Percentiles rank a stretch among this genome's conserved stretches.
These are phyloP conservation scores for Sphagnum tenellum DNA, from an alignment of 225 moss, liverwort and hornwort genomes.

Conservation along the genomic window DNA sequence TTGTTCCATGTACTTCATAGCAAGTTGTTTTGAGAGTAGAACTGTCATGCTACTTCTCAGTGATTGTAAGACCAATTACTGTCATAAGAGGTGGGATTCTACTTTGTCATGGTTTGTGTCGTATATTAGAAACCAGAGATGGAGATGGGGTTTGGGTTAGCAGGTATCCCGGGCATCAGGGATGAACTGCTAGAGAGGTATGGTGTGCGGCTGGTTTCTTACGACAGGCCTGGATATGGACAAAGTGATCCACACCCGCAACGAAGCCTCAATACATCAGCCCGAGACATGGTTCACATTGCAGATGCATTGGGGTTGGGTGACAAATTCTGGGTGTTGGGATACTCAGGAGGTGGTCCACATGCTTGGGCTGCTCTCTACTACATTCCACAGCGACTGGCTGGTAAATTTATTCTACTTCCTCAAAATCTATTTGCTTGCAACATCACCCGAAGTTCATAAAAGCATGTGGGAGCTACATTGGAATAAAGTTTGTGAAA, in stretches of 20 bases:
- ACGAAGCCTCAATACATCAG: conserved; percentile 60
- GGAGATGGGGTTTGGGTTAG: neutral
- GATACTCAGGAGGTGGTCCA: conserved; percentile 59
- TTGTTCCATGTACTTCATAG: neutral
- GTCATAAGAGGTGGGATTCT: no score
- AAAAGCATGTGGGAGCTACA: no score
- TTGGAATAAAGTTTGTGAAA: no score
- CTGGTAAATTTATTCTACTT: conserved; percentile 26
- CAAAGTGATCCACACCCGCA: conserved; percentile 75
- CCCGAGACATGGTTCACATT: conserved; percentile 74
- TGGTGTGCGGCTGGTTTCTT: conserved; percentile 63
- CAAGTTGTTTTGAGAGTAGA: no score
- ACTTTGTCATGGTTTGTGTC: neutral
- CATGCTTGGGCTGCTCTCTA: conserved; percentile 91
- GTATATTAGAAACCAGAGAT: neutral
- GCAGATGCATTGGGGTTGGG: conserved; percentile 69
- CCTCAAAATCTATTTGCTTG: no score
- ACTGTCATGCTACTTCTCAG: no score
- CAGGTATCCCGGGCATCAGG: conserved; percentile 80
- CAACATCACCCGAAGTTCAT: no score
- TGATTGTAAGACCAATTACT: no score
- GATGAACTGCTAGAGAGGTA: conserved; percentile 57
- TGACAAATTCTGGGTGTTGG: conserved; percentile 74
- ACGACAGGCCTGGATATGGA: conserved; percentile 87
- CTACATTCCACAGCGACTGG: conserved; percentile 72